Percentiles rank a stretch among this genome's conserved stretches.
Evolutionary conservation across 2,329 filamentous ascomycete species (phyloP).

Genomic region (Simplicillium aogashimaense): DNA sequence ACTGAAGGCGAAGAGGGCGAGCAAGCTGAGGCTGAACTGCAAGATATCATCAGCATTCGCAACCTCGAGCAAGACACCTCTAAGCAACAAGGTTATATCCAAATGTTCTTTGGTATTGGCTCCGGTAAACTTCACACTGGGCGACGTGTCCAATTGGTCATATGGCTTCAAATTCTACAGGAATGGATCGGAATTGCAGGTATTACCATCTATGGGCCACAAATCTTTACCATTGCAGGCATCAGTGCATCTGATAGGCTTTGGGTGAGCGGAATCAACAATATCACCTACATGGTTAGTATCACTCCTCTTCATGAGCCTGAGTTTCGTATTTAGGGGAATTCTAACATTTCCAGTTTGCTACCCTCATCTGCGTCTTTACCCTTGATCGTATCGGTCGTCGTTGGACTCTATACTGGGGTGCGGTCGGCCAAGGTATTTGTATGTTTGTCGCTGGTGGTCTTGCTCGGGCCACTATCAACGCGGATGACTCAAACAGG

Average conservation of each 20-base stretch:
- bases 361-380: conserved; percentile 59
- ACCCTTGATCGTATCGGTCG: conserved; percentile 60
- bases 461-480: conserved; percentile 41
- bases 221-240: conserved; percentile 58
- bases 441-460: conserved; percentile 59
- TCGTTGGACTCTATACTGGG: conserved; percentile 62
- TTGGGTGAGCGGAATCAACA: conserved; percentile 51
- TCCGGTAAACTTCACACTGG: conserved; percentile 57
- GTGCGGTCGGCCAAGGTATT: conserved; percentile 51
- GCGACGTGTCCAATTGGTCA: conserved; percentile 56
- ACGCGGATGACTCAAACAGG: conserved; percentile 30
- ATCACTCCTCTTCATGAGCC: neutral
- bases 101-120: conserved; percentile 58
- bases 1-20: conserved; percentile 38
- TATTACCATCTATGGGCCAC: conserved; percentile 50
- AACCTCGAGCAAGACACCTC: conserved; percentile 52
- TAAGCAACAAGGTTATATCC: conserved; percentile 45
- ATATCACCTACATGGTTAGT: conserved; percentile 36
- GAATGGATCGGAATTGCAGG: conserved; percentile 63
- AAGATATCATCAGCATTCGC: conserved; percentile 56
- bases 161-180: conserved; percentile 64
- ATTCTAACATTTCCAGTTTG: conserved; percentile 25
- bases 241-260: conserved; percentile 50
- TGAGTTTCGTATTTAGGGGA: neutral
- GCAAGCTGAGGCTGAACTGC: conserved; percentile 52